Percentiles rank a stretch among this genome's conserved stretches.
Conservation (phyloP, 768 basidiomycete genomes). For the Tylopilus cervinicoccineus region DNA sequence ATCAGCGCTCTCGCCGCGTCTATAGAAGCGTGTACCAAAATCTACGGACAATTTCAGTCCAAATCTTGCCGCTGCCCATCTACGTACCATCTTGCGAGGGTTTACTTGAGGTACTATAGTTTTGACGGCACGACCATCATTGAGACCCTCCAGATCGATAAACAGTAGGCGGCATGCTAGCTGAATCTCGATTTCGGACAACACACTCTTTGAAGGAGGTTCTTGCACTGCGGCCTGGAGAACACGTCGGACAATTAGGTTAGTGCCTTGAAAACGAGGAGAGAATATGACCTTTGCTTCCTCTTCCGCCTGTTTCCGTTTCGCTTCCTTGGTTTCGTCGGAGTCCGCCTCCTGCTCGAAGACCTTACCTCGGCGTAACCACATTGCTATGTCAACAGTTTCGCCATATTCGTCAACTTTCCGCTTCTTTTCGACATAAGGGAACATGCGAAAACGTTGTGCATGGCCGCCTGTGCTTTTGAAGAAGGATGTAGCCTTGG, state of each 20-base stretch:
- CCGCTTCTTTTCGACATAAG: slow-evolving; percentile 88
- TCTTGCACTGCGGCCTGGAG: slow-evolving; percentile 72
- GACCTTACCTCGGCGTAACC: slow-evolving; percentile 88
- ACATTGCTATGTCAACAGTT: slow-evolving; percentile 91
- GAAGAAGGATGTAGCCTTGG: slow-evolving; percentile 83
- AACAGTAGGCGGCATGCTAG: slow-evolving; percentile 84
- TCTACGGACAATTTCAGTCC: slow-evolving; percentile 42
- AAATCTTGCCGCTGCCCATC: not conserved
- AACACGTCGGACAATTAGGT: slow-evolving; percentile 6
- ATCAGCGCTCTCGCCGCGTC: slow-evolving; percentile 69
- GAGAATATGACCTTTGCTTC: slow-evolving; percentile 57
- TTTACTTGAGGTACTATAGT: slow-evolving; percentile 96
- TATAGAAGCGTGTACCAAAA: slow-evolving; percentile 77
- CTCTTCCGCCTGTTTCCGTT: slow-evolving; percentile 64
- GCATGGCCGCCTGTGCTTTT: slow-evolving; percentile 66
- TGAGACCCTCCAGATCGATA: slow-evolving; percentile 94
- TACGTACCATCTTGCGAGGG: slow-evolving; percentile 85
- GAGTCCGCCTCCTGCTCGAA: slow-evolving; percentile 88
- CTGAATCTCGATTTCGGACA: slow-evolving; percentile 70
- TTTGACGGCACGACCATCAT: slow-evolving; percentile 95
- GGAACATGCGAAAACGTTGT: slow-evolving; percentile 95
- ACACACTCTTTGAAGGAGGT: slow-evolving; percentile 88
- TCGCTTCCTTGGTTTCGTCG: slow-evolving; percentile 72
- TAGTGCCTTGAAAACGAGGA: not conserved
- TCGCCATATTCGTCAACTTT: slow-evolving; percentile 96